Evolutionary conservation across 2,329 filamentous ascomycete genomes (phyloP).

Genomic region (Pseudopithomyces chartarum): DNA sequence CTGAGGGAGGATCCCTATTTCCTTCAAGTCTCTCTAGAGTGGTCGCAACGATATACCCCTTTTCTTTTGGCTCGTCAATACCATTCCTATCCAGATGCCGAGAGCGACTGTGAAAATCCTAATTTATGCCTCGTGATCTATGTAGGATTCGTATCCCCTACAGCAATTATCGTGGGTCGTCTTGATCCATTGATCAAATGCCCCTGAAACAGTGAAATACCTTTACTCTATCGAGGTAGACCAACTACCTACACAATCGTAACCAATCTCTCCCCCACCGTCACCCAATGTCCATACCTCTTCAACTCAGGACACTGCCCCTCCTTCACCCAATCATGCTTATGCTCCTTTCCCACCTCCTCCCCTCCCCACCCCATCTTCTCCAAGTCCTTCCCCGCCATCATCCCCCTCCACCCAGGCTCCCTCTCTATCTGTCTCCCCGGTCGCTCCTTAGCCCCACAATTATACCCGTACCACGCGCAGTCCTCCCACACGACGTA

Average conservation of each 20-base stretch:
- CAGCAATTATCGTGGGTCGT: no score
- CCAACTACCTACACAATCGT: conserved; percentile 12
- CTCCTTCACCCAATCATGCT: conserved; percentile 11
- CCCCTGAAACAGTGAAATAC: no score
- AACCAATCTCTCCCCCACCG: conserved; percentile 13
- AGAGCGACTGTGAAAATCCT: no score
- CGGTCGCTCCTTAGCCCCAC: conserved; percentile 11
- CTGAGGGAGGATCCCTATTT: not conserved
- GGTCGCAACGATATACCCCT: conserved; percentile 4
- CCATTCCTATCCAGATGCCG: no score
- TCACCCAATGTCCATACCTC: conserved; percentile 12
- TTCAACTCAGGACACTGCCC: conserved; percentile 9
- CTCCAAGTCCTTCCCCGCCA: conserved; percentile 10
- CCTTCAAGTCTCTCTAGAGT: not conserved
- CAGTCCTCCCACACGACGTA: conserved; percentile 26
- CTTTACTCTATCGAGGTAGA: not conserved
- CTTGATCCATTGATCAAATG: no score
- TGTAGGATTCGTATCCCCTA: no score
- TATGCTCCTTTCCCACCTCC: conserved; percentile 14
- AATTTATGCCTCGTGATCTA: no score
- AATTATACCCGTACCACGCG: conserved; percentile 27
- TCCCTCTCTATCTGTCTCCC: conserved; percentile 12
- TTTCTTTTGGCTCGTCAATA: not conserved
- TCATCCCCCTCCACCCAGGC: conserved; percentile 6
- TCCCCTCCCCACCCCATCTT: conserved; percentile 11